These are phyloP conservation scores for Phytophthora chlamydospora DNA, from an alignment of 352 stramenopile species.

Conservation along the genomic window DNA sequence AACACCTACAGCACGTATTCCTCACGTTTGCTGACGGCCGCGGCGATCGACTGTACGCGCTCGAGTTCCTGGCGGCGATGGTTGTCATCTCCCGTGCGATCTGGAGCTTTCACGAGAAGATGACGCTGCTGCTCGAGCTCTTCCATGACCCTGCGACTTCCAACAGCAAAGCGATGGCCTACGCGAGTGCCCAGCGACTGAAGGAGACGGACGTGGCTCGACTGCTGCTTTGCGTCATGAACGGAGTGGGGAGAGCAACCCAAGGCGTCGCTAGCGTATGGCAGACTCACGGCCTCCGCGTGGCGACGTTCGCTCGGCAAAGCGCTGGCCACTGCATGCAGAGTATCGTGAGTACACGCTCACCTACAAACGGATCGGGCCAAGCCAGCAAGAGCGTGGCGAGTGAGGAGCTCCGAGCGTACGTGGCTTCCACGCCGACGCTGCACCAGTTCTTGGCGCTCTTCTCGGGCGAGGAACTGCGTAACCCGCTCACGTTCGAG, in stretches of 20 bases:
- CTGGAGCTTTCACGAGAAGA: conserved; percentile 65
- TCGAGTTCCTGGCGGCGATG: conserved; percentile 69
- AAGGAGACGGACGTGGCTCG: conserved; percentile 63
- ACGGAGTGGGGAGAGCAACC: conserved; percentile 53
- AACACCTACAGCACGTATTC: conserved; percentile 69
- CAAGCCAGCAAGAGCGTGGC: conserved; percentile 17
- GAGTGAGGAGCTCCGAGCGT: conserved; percentile 41
- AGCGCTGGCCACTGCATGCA: conserved; percentile 31
- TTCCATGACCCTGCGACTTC: conserved; percentile 54
- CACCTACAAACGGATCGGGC: neutral
- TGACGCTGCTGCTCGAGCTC: conserved; percentile 53
- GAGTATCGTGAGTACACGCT: conserved; percentile 10
- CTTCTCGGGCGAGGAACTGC: conserved; percentile 65
- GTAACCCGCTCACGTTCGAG: conserved; percentile 67
- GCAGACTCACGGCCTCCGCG: conserved; percentile 30
- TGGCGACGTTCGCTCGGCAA: conserved; percentile 26
- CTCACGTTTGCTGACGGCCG: conserved; percentile 44
- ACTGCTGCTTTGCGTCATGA: conserved; percentile 66
- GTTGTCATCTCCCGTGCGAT: conserved; percentile 67
- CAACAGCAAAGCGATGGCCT: conserved; percentile 10
- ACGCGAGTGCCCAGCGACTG: conserved; percentile 31
- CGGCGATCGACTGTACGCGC: conserved; percentile 46
- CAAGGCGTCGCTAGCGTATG: conserved; percentile 55
- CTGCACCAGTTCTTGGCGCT: conserved; percentile 57
- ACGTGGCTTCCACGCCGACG: conserved; percentile 38